These are phyloP conservation scores for Leccinum variicolor DNA, from an alignment of 768 basidiomycete species.

Conservation along the genomic window DNA sequence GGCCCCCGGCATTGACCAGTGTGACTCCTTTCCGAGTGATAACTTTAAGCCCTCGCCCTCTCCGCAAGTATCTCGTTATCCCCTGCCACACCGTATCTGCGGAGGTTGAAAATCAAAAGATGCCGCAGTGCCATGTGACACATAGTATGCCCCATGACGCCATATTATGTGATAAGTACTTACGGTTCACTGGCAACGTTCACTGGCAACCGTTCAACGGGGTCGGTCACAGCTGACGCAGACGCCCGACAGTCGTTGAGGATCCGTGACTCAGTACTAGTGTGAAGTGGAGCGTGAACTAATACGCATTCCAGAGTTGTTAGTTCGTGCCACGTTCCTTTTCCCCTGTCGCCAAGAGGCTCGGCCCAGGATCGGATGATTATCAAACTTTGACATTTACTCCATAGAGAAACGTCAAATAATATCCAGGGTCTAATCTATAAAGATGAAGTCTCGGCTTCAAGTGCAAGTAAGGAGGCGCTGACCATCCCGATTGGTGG, in stretches of 20 bases:
- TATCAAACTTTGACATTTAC: conserved; percentile 2
- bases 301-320: too few relatives aligned
- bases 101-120: neutral
- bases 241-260: too few relatives aligned
- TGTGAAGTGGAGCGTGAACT: too few relatives aligned
- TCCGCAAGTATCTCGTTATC: neutral
- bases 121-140: neutral
- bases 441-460: too few relatives aligned
- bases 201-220: too few relatives aligned
- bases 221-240: too few relatives aligned
- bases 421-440: neutral
- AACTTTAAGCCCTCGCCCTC: neutral
- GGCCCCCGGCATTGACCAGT: neutral
- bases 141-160: too few relatives aligned
- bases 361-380: conserved; percentile 4
- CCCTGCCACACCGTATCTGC: neutral
- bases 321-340: neutral
- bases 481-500: neutral
- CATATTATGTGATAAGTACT: too few relatives aligned
- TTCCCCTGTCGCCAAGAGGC: neutral
- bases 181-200: too few relatives aligned
- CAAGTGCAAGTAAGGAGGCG: too few relatives aligned
- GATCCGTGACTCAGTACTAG: too few relatives aligned
- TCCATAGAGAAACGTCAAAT: neutral
- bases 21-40: neutral